Conservation (phyloP, 768 basidiomycete species). For the Pisolithus orientalis region DNA sequence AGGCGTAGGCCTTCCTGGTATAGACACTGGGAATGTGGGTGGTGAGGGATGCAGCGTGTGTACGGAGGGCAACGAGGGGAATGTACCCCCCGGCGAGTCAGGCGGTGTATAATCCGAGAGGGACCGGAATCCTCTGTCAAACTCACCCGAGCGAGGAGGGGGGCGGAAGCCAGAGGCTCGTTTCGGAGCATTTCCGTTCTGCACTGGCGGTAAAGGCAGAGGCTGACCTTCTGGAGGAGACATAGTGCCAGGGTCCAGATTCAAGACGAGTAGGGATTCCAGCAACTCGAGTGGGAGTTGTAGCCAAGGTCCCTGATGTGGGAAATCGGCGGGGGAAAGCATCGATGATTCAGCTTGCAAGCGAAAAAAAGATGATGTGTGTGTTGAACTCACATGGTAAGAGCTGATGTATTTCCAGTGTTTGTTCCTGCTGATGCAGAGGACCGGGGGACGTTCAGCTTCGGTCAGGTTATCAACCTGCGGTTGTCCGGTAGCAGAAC, state of each 20-base stretch:
- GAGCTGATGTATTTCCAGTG: conserved; percentile 93
- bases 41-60: conserved; percentile 25
- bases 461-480: conserved; percentile 32
- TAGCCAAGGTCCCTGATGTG: conserved; percentile 78
- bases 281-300: conserved; percentile 83
- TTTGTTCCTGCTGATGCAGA: conserved; percentile 89
- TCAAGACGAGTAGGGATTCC: conserved; percentile 73
- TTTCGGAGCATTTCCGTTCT: conserved; percentile 10
- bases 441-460: conserved; percentile 50
- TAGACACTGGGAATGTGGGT: conserved; percentile 46
- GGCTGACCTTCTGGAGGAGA: conserved; percentile 40
- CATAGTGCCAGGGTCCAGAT: conserved; percentile 67
- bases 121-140: conserved; percentile 41
- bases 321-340: background rate
- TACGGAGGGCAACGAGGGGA: conserved; percentile 31
- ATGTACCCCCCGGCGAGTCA: conserved; percentile 34
- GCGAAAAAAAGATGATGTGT: conserved; percentile 1
- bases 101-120: conserved; percentile 41
- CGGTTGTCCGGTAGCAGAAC: conserved; percentile 24
- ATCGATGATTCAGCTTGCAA: background rate
- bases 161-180: conserved; percentile 9
- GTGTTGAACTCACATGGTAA: conserved; percentile 60
- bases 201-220: conserved; percentile 23
- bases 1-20: conserved; percentile 64
- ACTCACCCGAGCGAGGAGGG: conserved; percentile 22